phyloP scores from a whole-genome alignment of 148 eudicot species.

The Fallopia convolvulus region DNA sequence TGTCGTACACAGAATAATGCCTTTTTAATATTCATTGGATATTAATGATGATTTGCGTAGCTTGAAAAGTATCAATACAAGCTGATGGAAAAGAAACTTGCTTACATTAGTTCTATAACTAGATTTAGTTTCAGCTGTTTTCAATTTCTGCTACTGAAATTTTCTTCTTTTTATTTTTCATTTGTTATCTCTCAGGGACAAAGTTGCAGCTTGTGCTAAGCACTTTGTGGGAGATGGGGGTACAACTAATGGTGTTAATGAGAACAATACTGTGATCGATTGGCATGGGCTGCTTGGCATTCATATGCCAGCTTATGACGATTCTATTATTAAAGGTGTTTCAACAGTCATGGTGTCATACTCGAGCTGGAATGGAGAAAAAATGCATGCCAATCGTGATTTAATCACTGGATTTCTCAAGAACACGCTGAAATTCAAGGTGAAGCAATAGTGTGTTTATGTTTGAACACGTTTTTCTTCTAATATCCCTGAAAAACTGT shows the following conservation, averaged over 20 bases:
- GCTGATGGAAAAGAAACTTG: not conserved
- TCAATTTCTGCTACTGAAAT: not conserved
- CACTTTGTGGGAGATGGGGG: conserved; percentile 80
- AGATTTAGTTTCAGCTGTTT: not conserved
- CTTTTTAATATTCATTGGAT: not conserved
- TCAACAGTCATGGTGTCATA: conserved; percentile 85
- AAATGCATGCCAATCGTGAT: conserved; percentile 74
- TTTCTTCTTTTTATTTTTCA: not conserved
- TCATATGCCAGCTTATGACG: conserved; percentile 75
- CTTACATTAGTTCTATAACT: not conserved
- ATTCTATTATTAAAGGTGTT: conserved; percentile 68
- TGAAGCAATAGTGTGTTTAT: conserved; percentile 10
- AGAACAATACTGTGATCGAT: conserved; percentile 54
- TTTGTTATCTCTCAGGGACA: conserved; percentile 7
- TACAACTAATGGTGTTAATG: conserved; percentile 63
- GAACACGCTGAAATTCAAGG: conserved; percentile 72
- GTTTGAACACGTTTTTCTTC: not conserved
- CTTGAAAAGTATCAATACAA: not conserved
- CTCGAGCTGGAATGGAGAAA: conserved; percentile 79
- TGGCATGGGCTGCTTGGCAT: conserved; percentile 56
- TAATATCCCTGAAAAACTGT: not conserved
- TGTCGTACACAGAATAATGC: not conserved
- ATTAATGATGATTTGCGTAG: not conserved
- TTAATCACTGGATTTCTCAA: conserved; percentile 64
- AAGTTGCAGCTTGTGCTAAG: conserved; percentile 11